Base-by-base conservation (phyloP, 768 basidiomycete species). In the Leccinum uliginosum region DNA sequence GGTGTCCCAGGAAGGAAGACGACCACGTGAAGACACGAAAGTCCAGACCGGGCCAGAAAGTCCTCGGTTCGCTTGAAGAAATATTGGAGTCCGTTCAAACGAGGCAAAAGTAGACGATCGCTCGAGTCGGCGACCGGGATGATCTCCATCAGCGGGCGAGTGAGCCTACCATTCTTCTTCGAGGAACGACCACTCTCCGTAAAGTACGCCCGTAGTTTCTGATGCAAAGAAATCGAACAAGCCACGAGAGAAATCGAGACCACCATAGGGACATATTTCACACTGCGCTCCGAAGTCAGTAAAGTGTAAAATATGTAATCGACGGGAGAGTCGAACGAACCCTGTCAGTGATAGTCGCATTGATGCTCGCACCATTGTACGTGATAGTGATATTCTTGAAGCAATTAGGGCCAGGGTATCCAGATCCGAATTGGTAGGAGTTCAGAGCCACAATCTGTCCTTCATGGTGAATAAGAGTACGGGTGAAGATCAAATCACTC, bases 201-300 rank as follows among this genome's bases (percentile, higher is more conserved):
- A 73, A 55, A 91, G 72, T 12, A 87, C 79, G 44, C 89, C 89
- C 6, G 51, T 63, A 45, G 63, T 61, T 50, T 75, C 66, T 10
- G 67, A 17, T 6, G 79, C 83, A 67, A 91, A 88, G 71, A 64
- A 71, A 21, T 68, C 53, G 74, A 92, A 91, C 49, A 91, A 76
- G 44, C 84, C 83, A n/a, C 73, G 68, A 24, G 84, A 83, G 30
- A 91, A 73, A 69, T 92, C 90, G 26, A 91, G 80, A 34, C 82
- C 88, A 47, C 79, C 80, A 56, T 72, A 79, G 14, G 81, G 81
- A 67, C 89, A 91, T 21, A 78, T 79, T 38, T 83, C 82, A 65
- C 88, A 89, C 81, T 87, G 64, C 12, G 35, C 51, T 38, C 29
- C 44, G 46, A 30, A 55, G 17, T 35, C 23, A 27, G 19, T 59